Percentiles rank a stretch among this genome's conserved stretches.
phyloP scores from a whole-genome alignment of 371 early-diverging fungal species.

The Smittium mucronatum region DNA sequence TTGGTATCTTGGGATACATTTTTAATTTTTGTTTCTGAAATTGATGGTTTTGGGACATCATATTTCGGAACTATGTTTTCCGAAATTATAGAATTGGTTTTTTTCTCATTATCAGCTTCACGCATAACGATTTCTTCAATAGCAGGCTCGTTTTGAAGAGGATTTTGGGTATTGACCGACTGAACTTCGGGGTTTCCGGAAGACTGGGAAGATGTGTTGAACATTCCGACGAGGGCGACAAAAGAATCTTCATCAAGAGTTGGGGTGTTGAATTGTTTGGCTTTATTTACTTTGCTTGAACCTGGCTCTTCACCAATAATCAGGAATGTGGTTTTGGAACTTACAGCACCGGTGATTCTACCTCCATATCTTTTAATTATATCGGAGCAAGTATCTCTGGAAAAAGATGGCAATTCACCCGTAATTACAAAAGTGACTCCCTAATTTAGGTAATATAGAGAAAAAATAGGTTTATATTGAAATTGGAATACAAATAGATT shows the following conservation, averaged over 20 bases:
- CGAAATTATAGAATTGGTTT: too few species aligned
- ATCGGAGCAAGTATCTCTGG: constrained; percentile 63
- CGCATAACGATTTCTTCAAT: background rate
- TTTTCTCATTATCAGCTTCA: background rate
- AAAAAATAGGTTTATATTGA: too few species aligned
- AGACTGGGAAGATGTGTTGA: constrained; percentile 24
- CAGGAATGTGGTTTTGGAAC: constrained; percentile 83
- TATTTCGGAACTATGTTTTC: too few species aligned
- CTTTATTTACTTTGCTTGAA: constrained; percentile 76
- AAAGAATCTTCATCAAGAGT: constrained; percentile 84
- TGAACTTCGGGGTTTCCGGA: background rate
- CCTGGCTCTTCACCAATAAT: constrained; percentile 92
- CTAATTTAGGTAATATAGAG: too few species aligned
- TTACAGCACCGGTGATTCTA: constrained; percentile 67
- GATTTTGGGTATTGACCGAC: background rate
- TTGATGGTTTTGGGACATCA: too few species aligned
- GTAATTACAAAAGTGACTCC: constrained; percentile 86
- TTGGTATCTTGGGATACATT: too few species aligned
- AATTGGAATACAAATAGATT: too few species aligned
- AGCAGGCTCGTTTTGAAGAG: background rate
- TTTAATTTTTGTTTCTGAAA: too few species aligned
- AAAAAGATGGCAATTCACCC: constrained; percentile 68
- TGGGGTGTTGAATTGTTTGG: constrained; percentile 51
- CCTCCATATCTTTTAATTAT: constrained; percentile 87
- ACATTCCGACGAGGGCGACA: constrained; percentile 29